A percentile compares a stretch with the other conserved stretches of the same genome.
phyloP scores from a whole-genome alignment of 1,284 basidiomycete species.

The Rhodotorula sp. region DNA sequence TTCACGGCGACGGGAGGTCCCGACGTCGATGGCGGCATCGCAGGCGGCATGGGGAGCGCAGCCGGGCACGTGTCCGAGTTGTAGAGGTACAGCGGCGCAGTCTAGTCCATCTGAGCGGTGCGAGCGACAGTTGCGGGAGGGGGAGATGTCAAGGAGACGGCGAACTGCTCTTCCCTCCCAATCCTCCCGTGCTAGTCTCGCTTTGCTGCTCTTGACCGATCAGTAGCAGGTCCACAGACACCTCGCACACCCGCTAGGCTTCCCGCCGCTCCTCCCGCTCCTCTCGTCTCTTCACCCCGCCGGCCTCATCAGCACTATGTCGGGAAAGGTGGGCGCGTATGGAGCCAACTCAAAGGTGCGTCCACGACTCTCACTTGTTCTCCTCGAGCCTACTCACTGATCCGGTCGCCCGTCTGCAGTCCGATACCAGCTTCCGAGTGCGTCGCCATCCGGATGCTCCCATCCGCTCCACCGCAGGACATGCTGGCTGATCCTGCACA shows the following conservation, averaged over 20 bases:
- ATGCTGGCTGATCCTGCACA: not conserved
- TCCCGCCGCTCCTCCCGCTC: not conserved
- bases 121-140: not conserved
- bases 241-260: not conserved
- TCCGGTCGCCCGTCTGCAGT: conserved; percentile 6
- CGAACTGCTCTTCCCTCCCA: not conserved
- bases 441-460: not conserved
- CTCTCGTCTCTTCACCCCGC: no score
- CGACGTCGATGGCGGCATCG: not conserved
- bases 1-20: no score
- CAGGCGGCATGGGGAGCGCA: no score
- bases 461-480: not conserved
- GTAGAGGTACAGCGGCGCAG: no score
- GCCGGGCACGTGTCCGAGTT: no score
- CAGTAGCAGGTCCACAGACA: not conserved
- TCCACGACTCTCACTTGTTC: not conserved
- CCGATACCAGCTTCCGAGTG: conserved; percentile 37
- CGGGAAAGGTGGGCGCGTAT: conserved; percentile 31
- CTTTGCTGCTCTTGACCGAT: not conserved
- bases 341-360: conserved; percentile 36
- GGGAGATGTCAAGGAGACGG: not conserved
- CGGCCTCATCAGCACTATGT: not conserved
- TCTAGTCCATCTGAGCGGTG: no score
- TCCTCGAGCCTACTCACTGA: not conserved
- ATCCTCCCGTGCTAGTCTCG: no score